A percentile compares a stretch with the other conserved stretches of the same genome.
Conservation (phyloP, 805 yeast species). For the Kuraishia cidri region DNA sequence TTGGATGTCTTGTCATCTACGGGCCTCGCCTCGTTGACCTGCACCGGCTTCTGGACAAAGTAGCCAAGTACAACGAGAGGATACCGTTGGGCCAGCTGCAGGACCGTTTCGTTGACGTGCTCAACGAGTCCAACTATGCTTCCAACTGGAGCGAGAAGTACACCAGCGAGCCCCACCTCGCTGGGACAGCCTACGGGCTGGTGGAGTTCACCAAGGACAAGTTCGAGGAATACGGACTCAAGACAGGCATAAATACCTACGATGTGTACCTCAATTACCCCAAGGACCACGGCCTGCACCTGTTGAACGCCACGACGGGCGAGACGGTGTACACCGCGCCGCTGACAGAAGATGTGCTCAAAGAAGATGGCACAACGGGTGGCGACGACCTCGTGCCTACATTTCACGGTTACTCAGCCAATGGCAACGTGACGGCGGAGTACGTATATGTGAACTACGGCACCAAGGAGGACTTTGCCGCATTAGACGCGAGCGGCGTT, state of each 20-base stretch:
- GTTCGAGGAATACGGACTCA: conserved; percentile 53
- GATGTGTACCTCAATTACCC: conserved; percentile 63
- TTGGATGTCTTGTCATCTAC: neutral
- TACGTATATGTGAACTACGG: conserved; percentile 68
- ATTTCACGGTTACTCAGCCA: conserved; percentile 69
- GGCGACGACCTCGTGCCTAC: conserved; percentile 51
- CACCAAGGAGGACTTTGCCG: conserved; percentile 45
- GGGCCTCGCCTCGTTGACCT: neutral
- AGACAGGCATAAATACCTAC: conserved; percentile 42
- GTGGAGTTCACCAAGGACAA: conserved; percentile 55
- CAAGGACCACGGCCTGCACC: conserved; percentile 36
- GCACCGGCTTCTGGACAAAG: neutral
- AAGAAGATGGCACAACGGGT: conserved; percentile 39
- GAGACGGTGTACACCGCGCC: conserved; percentile 39
- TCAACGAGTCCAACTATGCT: conserved; percentile 1
- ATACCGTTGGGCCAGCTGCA: too few species aligned
- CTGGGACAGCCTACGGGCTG: conserved; percentile 39
- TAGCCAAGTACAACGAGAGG: neutral
- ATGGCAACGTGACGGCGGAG: conserved; percentile 64
- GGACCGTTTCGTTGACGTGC: too few species aligned
- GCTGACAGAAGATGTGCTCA: conserved; percentile 36
- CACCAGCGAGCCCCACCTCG: conserved; percentile 47
- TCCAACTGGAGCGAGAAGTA: conserved; percentile 38
- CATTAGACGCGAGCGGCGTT: conserved; percentile 35
- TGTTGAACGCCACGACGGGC: conserved; percentile 21